phyloP scores from a whole-genome alignment of 257 asterid species.

The Verbascum thapsus region DNA sequence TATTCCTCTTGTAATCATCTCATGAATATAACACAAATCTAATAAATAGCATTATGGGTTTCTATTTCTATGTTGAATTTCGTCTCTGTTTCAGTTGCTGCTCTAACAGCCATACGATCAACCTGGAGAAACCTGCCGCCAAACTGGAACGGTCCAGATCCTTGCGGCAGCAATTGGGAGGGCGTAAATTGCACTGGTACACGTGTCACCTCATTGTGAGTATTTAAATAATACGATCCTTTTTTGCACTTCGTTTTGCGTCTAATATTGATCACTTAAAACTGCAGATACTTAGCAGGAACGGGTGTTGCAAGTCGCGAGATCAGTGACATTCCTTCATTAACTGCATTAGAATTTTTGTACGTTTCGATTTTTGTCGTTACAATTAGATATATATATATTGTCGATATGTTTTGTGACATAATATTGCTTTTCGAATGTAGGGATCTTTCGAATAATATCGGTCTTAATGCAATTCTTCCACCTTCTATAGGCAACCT shows the following conservation, averaged over 20 bases:
- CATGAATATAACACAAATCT: background rate
- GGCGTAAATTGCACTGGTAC: conserved; percentile 63
- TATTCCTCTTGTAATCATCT: background rate
- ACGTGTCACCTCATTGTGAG: conserved; percentile 72
- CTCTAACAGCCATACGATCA: conserved; percentile 59
- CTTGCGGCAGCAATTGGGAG: conserved; percentile 79
- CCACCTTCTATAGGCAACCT: conserved; percentile 74
- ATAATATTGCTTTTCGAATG: conserved; percentile 24
- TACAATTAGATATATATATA: background rate
- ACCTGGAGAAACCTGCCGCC: conserved; percentile 87
- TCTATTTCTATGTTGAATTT: background rate
- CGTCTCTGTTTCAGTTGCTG: conserved; percentile 54
- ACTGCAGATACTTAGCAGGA: conserved; percentile 66
- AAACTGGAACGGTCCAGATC: conserved; percentile 82
- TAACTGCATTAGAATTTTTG: conserved; percentile 59
- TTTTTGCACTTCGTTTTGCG: background rate
- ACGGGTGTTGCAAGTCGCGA: conserved; percentile 54
- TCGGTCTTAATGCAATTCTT: conserved; percentile 69
- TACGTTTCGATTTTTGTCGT: conserved; percentile 40
- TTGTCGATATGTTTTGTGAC: conserved; percentile 14
- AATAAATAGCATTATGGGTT: background rate
- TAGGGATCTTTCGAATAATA: conserved; percentile 93
- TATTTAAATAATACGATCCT: conserved; percentile 21
- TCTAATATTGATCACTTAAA: conserved; percentile 21
- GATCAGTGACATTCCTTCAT: conserved; percentile 62